Percentiles rank a stretch among this genome's conserved stretches.
These are phyloP conservation scores for Suillus brevipes DNA, from an alignment of 768 basidiomycete genomes.

Conservation along the genomic window DNA sequence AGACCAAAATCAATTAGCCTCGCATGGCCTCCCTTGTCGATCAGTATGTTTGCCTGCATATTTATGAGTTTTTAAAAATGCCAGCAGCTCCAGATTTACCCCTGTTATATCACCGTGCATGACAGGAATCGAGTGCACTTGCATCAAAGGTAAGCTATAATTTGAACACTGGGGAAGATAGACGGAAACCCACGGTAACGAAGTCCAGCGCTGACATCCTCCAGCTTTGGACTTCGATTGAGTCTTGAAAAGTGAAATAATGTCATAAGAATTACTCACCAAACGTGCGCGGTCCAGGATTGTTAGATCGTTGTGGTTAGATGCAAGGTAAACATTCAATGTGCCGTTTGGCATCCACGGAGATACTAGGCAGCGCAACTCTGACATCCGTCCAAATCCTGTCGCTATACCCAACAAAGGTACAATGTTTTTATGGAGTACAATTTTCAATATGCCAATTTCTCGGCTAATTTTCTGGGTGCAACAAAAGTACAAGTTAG, in stretches of 20 bases:
- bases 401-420: neutral
- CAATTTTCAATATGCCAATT: neutral
- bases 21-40: neutral
- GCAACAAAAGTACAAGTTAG: neutral
- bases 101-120: neutral
- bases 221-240: neutral
- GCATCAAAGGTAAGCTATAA: neutral
- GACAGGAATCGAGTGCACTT: neutral
- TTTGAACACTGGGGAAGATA: neutral
- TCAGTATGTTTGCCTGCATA: neutral
- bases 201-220: neutral
- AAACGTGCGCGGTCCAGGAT: neutral
- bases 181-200: neutral
- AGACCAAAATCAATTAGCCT: neutral
- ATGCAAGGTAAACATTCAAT: neutral
- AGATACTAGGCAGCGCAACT: neutral
- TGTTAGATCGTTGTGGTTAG: neutral
- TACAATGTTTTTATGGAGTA: neutral
- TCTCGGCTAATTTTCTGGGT: neutral
- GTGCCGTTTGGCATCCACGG: neutral
- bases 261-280: neutral
- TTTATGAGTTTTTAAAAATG: neutral
- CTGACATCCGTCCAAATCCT: neutral
- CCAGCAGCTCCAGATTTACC: neutral
- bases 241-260: neutral